Conservation (phyloP, 176 grass and related monocot species). For the Leersia perrieri region DNA sequence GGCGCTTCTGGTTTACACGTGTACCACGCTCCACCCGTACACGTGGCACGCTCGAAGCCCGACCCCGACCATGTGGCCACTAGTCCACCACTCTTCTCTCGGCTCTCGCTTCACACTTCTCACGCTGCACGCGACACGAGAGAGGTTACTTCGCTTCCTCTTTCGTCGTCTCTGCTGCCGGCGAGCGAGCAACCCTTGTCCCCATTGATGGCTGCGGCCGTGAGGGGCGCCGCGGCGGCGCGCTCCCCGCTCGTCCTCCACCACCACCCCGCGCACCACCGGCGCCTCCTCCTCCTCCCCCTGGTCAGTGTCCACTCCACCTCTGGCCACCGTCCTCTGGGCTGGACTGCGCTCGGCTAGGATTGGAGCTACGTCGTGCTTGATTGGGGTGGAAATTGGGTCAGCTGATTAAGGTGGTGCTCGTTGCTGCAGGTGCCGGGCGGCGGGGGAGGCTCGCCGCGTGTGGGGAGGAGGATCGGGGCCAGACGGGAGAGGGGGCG, state of each 20-base stretch:
- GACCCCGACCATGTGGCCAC: background rate
- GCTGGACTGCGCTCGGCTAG: no score
- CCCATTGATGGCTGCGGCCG: conserved; percentile 39
- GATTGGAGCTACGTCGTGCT: background rate
- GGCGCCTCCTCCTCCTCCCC: conserved; percentile 6
- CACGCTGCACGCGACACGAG: background rate
- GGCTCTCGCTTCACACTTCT: background rate
- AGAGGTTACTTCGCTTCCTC: no score
- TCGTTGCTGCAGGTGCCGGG: conserved; percentile 13
- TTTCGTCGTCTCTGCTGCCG: conserved; percentile 4
- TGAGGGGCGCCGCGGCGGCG: conserved; percentile 29
- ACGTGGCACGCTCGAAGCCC: background rate
- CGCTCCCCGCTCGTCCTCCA: conserved; percentile 55
- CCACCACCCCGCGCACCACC: background rate
- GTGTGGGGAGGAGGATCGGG: conserved; percentile 28
- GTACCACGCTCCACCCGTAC: background rate
- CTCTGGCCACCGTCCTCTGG: no score
- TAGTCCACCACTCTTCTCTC: background rate
- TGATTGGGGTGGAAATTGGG: background rate
- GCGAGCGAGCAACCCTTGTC: no score
- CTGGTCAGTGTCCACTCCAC: conserved; percentile 7
- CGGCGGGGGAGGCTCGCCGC: conserved; percentile 21
- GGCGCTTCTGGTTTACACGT: no score
- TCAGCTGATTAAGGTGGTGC: background rate
- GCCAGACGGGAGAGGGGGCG: background rate